phyloP scores from a whole-genome alignment of 805 yeast genomes.

The Yarrowia porcina region DNA sequence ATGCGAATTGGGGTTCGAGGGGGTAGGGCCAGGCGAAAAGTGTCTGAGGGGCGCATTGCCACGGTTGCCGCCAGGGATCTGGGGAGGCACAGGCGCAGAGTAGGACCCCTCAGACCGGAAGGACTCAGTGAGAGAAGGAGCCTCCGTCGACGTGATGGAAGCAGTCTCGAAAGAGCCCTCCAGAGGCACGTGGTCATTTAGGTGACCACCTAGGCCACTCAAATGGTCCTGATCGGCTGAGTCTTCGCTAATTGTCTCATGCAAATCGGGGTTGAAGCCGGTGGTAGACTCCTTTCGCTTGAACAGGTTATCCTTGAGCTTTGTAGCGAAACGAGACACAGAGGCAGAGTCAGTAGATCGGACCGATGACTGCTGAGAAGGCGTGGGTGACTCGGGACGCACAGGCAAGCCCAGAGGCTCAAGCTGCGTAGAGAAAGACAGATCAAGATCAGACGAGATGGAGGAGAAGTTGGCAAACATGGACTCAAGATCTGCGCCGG shows the following conservation, averaged over 20 bases:
- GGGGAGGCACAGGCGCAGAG: slow-evolving; percentile 17
- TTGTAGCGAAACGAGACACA: slow-evolving; percentile 14
- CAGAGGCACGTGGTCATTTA: background rate
- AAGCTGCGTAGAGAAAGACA: slow-evolving; percentile 15
- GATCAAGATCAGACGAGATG: slow-evolving; percentile 13
- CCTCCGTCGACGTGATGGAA: slow-evolving; percentile 6
- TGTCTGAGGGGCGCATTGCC: slow-evolving; percentile 12
- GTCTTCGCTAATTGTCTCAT: background rate
- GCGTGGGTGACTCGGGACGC: slow-evolving; percentile 21
- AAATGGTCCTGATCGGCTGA: background rate
- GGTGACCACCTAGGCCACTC: background rate
- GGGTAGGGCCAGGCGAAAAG: slow-evolving; percentile 25
- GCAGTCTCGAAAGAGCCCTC: slow-evolving; percentile 1
- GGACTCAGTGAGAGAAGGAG: slow-evolving; percentile 10
- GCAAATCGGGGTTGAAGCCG: background rate
- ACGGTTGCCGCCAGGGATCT: slow-evolving; percentile 11
- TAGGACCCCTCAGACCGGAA: slow-evolving; percentile 17
- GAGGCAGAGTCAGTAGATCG: slow-evolving; percentile 19
- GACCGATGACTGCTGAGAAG: slow-evolving; percentile 22
- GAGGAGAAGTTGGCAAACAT: slow-evolving; percentile 20
- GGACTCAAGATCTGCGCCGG: background rate
- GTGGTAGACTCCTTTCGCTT: slow-evolving; percentile 3
- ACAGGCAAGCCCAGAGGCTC: slow-evolving; percentile 20
- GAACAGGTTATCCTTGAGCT: slow-evolving; percentile 25
- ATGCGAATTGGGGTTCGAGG: slow-evolving; percentile 6